Percentiles rank a stretch among this genome's conserved stretches.
phyloP scores from a whole-genome alignment of 768 basidiomycete species.

The Pleurotus salmoneostramineus region DNA sequence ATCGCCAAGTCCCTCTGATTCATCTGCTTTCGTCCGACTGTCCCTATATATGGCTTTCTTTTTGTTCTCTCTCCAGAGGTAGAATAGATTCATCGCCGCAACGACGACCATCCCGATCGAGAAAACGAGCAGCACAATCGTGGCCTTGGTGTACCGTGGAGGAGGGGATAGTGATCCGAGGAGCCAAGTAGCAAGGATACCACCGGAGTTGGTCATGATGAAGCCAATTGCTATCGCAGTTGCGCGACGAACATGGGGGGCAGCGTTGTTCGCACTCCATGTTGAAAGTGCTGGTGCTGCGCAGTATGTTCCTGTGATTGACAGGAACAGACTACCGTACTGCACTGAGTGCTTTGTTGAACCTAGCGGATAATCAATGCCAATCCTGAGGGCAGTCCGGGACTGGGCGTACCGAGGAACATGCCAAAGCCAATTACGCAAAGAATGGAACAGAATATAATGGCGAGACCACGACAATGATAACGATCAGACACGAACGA shows the following conservation, averaged over 20 bases:
- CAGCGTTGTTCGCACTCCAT: constrained; percentile 61
- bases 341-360: constrained; percentile 34
- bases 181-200: constrained; percentile 34
- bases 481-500: constrained; percentile 47
- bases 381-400: background rate
- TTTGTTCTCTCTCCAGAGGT: constrained; percentile 39
- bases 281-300: constrained; percentile 49
- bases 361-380: constrained; percentile 16
- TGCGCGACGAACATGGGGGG: constrained; percentile 55
- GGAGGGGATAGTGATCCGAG: constrained; percentile 40
- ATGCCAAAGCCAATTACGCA: constrained; percentile 49
- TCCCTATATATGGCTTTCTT: constrained; percentile 28
- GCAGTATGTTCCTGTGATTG: constrained; percentile 47
- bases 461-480: constrained; percentile 42
- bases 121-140: constrained; percentile 37
- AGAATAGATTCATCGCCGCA: constrained; percentile 31
- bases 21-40: background rate
- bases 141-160: constrained; percentile 47
- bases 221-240: constrained; percentile 55
- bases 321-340: constrained; percentile 56
- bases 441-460: constrained; percentile 39
- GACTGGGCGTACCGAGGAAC: constrained; percentile 42
- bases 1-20: background rate
- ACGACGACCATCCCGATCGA: constrained; percentile 34
- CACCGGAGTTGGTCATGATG: constrained; percentile 55